Percentiles rank a stretch among this genome's conserved stretches.
Evolutionary conservation across 768 basidiomycete genomes (phyloP).

Genomic region (Paxillus ammoniavirescens): DNA sequence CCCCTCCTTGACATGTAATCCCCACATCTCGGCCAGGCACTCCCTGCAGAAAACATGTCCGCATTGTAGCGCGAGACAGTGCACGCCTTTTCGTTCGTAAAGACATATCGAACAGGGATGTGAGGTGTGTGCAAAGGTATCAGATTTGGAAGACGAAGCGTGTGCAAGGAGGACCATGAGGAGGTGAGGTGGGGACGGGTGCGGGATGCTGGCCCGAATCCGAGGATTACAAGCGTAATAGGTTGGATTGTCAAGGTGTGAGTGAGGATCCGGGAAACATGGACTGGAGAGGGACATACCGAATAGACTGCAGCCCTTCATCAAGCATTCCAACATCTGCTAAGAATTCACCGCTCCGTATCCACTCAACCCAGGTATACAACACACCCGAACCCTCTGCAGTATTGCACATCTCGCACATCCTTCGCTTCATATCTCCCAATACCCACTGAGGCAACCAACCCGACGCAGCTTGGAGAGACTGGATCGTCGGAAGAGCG

Average conservation of each 20-base stretch:
- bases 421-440: slow-evolving; percentile 34
- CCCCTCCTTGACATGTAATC: slow-evolving; percentile 76
- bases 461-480: slow-evolving; percentile 52
- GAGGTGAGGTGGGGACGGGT: slow-evolving; percentile 57
- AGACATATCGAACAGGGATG: slow-evolving; percentile 81
- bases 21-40: slow-evolving; percentile 83
- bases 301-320: slow-evolving; percentile 31
- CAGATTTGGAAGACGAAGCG: slow-evolving; percentile 45
- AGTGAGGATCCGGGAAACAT: slow-evolving; percentile 30
- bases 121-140: slow-evolving; percentile 59
- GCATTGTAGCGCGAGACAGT: slow-evolving; percentile 70
- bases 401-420: slow-evolving; percentile 56
- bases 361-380: slow-evolving; percentile 70
- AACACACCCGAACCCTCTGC: slow-evolving; percentile 53
- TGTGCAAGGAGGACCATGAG: slow-evolving; percentile 46
- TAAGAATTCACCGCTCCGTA: slow-evolving; percentile 67
- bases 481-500: slow-evolving; percentile 51
- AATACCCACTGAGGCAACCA: slow-evolving; percentile 50
- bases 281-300: slow-evolving; percentile 12
- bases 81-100: slow-evolving; percentile 66
- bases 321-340: slow-evolving; percentile 39
- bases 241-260: background rate
- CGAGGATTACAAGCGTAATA: background rate
- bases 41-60: slow-evolving; percentile 80
- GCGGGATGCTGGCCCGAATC: slow-evolving; percentile 35